A percentile compares a stretch with the other conserved stretches of the same genome.
phyloP scores from a whole-genome alignment of 805 yeast genomes.

The Saturnispora zaruensis region DNA sequence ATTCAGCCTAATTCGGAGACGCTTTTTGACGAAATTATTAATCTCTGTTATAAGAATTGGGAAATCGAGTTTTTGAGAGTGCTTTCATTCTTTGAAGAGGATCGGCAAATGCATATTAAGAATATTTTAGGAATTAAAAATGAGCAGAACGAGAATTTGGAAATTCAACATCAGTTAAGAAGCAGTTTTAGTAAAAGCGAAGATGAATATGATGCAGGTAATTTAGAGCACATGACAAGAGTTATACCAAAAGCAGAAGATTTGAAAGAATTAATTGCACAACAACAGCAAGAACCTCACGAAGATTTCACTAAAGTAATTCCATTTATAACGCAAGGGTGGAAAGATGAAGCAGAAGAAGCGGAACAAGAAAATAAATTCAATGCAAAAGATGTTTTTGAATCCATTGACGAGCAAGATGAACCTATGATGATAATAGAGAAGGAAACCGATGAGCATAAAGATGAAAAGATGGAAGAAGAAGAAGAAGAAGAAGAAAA shows the following conservation, averaged over 20 bases:
- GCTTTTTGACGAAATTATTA: constrained; percentile 12
- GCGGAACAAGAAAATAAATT: not conserved
- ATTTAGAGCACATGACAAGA: constrained; percentile 26
- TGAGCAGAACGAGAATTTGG: not conserved
- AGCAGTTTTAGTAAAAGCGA: constrained; percentile 7
- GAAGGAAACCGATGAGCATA: not conserved
- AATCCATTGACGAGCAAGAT: constrained; percentile 4
- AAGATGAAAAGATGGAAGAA: not conserved
- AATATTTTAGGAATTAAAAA: not conserved
- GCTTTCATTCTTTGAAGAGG: not conserved
- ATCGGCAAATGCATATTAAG: not conserved
- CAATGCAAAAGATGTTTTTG: not conserved
- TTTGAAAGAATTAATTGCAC: not conserved
- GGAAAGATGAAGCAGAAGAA: not conserved
- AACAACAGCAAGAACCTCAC: constrained; percentile 8
- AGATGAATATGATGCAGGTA: constrained; percentile 13
- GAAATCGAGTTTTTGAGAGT: constrained; percentile 11
- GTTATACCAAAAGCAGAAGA: constrained; percentile 18
- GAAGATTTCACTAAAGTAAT: constrained; percentile 33
- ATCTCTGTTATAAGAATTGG: constrained; percentile 10
- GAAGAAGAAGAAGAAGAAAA: not conserved
- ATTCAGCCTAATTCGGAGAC: constrained; percentile 10
- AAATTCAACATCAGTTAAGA: not conserved
- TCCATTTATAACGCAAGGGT: constrained; percentile 18
- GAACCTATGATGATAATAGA: not conserved